A percentile compares a stretch with the other conserved stretches of the same genome.
phyloP scores from a whole-genome alignment of 2,329 filamentous ascomycete genomes.

The Fusarium sp. region DNA sequence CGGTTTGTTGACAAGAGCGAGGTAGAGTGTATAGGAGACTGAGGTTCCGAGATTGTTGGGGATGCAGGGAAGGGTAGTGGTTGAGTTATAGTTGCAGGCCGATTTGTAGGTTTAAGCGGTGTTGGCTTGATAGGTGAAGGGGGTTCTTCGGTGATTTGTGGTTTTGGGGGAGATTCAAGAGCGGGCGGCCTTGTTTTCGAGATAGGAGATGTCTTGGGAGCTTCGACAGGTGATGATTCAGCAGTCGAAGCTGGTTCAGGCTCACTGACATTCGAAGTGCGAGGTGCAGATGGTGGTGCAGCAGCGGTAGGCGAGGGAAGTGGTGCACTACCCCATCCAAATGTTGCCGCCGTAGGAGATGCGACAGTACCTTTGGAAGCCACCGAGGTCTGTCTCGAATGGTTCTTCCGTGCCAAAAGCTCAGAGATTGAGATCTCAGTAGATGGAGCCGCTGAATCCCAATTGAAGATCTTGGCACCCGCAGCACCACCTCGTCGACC shows the following conservation, averaged over 20 bases:
- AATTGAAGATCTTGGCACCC: constrained; percentile 67
- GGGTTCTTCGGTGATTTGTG: constrained; percentile 19
- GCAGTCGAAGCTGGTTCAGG: constrained; percentile 14
- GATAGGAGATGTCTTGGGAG: constrained; percentile 16
- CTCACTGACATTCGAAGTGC: constrained; percentile 23
- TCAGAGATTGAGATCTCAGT: constrained; percentile 61
- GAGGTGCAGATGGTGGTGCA: constrained; percentile 25
- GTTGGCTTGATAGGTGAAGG: constrained; percentile 29
- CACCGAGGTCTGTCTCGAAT: constrained; percentile 43
- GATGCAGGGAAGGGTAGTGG: constrained; percentile 31
- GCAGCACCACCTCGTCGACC: constrained; percentile 53
- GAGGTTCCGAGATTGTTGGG: constrained; percentile 23
- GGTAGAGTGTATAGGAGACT: constrained; percentile 18
- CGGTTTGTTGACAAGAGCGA: constrained; percentile 20
- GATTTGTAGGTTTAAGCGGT: constrained; percentile 31
- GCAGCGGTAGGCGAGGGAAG: constrained; percentile 32
- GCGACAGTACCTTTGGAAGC: constrained; percentile 34
- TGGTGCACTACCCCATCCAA: constrained; percentile 48
- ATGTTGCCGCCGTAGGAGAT: constrained; percentile 46
- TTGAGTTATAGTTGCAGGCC: constrained; percentile 35
- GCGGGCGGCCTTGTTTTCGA: background rate
- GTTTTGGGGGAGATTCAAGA: constrained; percentile 5
- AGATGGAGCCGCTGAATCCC: constrained; percentile 65
- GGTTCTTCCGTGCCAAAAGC: constrained; percentile 47
- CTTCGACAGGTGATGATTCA: constrained; percentile 20